Evolutionary conservation across 768 basidiomycete genomes (phyloP), one percentile per base, ranked within the genome.

Genomic region (Antrodiella citrinella): DNA sequence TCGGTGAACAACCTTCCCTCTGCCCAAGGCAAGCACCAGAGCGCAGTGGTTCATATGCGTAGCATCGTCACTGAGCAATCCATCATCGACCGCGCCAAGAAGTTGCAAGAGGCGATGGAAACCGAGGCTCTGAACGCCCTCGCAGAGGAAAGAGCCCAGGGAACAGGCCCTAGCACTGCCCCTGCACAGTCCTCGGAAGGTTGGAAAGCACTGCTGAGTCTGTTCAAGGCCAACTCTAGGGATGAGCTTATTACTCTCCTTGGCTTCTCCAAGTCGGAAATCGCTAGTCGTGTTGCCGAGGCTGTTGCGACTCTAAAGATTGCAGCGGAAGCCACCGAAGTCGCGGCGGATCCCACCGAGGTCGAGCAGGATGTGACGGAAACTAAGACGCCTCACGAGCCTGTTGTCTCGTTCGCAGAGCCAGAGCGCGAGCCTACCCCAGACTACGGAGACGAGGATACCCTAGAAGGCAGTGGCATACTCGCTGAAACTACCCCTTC

Each of bases 251-350:
- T 98, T 45, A 85, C 84, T 2, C 68, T 97, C 1, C 76, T 99
- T 12, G 95, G 94, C 0, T 97, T 94, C 66, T 94, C 91, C 2
- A 94, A 95, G 66, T 78, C 76, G 9, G 91, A 94, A 55, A 79
- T 96, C 15, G 81, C 81, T 2, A 68, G 73, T 3, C 84, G 84
- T 54, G 89, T 97, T 15, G 80, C 81, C 9, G 84, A 89, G 54
- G 91, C 92, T 10, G 78, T 94, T 42, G 80, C 85, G 43, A 85
- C 80, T 47, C 70, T 92, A 56, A 84, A 84, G 57, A 70, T 71
- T 12, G 57, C 72, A 1, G 67, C 69, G 11, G 41, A 43, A 18
- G 19, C 41, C 18, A n/a, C 41, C 10, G 65, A 67, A 9, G 59
- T 65, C 44, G 57, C 63, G 54, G 55, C 61, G 3, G 55, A 52